Evolutionary conservation across 176 grass and related monocot genomes (phyloP).

Genomic region (Chrysopogon serrulatus): DNA sequence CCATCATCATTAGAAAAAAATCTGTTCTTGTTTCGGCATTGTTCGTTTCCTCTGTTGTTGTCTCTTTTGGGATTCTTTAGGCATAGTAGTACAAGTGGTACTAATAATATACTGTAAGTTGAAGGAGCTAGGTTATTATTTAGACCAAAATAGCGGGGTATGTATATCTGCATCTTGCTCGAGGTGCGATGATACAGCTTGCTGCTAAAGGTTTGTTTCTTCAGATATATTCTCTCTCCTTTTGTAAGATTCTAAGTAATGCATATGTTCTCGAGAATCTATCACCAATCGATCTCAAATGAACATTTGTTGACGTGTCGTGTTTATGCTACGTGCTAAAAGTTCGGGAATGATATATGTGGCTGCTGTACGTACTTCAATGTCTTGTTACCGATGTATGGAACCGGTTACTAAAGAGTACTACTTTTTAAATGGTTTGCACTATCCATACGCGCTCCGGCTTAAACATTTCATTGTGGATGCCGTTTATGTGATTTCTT

Average conservation of each 20-base stretch:
- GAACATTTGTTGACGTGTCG: background rate
- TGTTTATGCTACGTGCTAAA: background rate
- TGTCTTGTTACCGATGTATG: background rate
- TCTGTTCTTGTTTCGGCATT: background rate
- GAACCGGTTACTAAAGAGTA: background rate
- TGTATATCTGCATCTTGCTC: constrained; percentile 11
- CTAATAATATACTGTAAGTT: too few relatives aligned
- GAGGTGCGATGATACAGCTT: background rate
- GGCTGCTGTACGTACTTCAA: background rate
- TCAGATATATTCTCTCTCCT: background rate
- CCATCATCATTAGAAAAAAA: background rate
- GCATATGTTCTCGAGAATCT: background rate
- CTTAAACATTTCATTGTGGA: too few relatives aligned
- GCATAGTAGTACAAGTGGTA: background rate
- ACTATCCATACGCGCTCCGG: background rate
- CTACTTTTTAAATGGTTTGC: background rate
- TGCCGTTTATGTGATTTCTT: background rate
- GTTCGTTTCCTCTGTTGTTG: background rate
- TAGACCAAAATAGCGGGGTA: background rate
- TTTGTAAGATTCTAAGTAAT: background rate
- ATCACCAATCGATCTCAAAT: background rate
- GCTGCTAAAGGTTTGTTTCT: background rate
- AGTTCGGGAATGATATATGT: background rate
- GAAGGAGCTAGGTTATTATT: background rate
- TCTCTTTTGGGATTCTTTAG: background rate